phyloP scores from a whole-genome alignment of 2,329 filamentous ascomycete species.

The Aspergillus sp. region DNA sequence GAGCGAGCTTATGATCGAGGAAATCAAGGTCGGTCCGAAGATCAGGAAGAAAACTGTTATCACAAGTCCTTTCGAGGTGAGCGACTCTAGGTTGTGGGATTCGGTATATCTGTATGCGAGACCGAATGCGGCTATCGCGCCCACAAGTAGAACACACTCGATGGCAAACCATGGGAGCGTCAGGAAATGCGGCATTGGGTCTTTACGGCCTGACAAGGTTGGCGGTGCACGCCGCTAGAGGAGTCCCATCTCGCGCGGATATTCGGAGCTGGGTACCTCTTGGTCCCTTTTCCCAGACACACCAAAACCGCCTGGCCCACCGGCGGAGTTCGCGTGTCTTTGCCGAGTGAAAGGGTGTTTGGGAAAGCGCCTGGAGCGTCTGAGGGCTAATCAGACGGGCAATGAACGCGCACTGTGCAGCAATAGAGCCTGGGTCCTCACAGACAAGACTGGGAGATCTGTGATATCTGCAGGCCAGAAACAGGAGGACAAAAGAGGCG shows the following conservation, averaged over 20 bases:
- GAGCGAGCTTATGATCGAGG: conserved; percentile 26
- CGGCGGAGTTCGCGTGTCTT: conserved; percentile 26
- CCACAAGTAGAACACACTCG: conserved; percentile 24
- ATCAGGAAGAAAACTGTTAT: conserved; percentile 18
- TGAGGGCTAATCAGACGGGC: conserved; percentile 16
- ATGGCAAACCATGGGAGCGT: conserved; percentile 22
- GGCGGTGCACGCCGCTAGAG: background rate
- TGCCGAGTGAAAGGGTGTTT: conserved; percentile 13
- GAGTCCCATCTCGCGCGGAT: background rate
- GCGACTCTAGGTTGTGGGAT: background rate
- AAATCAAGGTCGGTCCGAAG: conserved; percentile 27
- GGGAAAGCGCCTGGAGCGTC: conserved; percentile 7
- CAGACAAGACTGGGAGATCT: conserved; percentile 24
- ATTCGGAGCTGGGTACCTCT: conserved; percentile 2
- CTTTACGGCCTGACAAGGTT: conserved; percentile 4
- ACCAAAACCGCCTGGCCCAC: conserved; percentile 23
- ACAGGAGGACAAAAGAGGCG: background rate
- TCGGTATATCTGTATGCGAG: conserved; percentile 3
- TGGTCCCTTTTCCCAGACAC: conserved; percentile 21
- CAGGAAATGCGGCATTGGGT: conserved; percentile 28
- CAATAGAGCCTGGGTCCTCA: conserved; percentile 27
- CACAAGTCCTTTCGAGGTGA: background rate
- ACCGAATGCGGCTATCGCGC: conserved; percentile 21
- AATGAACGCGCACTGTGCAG: conserved; percentile 25
- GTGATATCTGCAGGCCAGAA: conserved; percentile 20